Percentiles rank a stretch among this genome's conserved stretches.
Conservation (phyloP, 2,329 filamentous ascomycete genomes). For the Aspergillus puulaauensis region DNA sequence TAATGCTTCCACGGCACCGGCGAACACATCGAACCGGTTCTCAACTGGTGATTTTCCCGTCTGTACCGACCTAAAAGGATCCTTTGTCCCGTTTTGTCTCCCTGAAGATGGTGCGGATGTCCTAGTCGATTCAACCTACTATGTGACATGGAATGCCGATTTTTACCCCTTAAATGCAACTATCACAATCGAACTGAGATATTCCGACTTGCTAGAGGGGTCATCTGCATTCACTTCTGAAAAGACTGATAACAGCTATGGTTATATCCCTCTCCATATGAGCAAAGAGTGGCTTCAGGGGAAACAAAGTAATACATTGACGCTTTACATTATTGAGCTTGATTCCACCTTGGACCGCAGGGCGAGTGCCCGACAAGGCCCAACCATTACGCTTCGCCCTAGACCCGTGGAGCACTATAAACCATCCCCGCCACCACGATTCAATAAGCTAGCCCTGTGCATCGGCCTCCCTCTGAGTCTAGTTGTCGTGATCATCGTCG, state of each 20-base stretch:
- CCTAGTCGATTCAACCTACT: slow-evolving; percentile 40
- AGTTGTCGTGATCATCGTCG: slow-evolving; percentile 35
- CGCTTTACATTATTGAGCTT: slow-evolving; percentile 36
- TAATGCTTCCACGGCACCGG: slow-evolving; percentile 1
- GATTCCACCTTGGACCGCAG: slow-evolving; percentile 25
- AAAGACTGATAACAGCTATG: slow-evolving; percentile 36
- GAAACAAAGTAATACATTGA: slow-evolving; percentile 37
- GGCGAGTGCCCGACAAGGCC: slow-evolving; percentile 32
- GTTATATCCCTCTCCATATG: slow-evolving; percentile 40
- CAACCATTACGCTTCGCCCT: slow-evolving; percentile 35
- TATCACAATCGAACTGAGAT: slow-evolving; percentile 34
- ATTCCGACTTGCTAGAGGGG: slow-evolving; percentile 31
- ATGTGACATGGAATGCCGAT: slow-evolving; percentile 40
- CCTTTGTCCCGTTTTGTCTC: slow-evolving; percentile 34
- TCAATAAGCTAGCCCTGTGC: slow-evolving; percentile 36
- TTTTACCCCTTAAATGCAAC: slow-evolving; percentile 32
- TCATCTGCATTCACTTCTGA: slow-evolving; percentile 39
- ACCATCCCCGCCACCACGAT: slow-evolving; percentile 28
- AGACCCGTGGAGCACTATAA: slow-evolving; percentile 35
- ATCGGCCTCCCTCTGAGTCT: slow-evolving; percentile 45
- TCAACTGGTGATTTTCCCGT: slow-evolving; percentile 29
- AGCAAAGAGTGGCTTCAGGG: slow-evolving; percentile 42
- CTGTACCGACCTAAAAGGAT: slow-evolving; percentile 26
- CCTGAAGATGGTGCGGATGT: slow-evolving; percentile 34
- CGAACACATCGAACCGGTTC: slow-evolving; percentile 3